Conservation (phyloP, 768 basidiomycete species). For the Sistotremastrum niveocremeum region DNA sequence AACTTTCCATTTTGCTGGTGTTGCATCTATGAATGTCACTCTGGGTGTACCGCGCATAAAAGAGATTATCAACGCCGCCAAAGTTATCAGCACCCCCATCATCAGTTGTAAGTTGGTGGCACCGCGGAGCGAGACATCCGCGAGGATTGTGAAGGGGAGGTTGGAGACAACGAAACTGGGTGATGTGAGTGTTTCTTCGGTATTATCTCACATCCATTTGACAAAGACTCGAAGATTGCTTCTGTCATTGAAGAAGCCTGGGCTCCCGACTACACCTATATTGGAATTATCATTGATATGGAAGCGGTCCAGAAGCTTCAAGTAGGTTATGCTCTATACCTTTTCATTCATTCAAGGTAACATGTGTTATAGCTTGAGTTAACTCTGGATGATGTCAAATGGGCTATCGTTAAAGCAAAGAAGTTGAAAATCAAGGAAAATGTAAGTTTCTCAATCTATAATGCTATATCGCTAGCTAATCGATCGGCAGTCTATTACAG, state of each 20-base stretch:
- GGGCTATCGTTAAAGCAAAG: constrained; percentile 73
- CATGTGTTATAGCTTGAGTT: constrained; percentile 58
- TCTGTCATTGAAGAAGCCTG: constrained; percentile 92
- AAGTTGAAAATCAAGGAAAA: constrained; percentile 91
- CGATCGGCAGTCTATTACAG: constrained; percentile 47
- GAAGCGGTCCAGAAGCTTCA: constrained; percentile 83
- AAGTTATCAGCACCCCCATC: constrained; percentile 91
- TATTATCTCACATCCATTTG: neutral
- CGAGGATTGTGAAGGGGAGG: constrained; percentile 93
- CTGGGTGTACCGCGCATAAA: constrained; percentile 99
- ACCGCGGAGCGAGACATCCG: constrained; percentile 78
- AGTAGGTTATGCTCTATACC: constrained; percentile 24
- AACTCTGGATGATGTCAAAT: constrained; percentile 84
- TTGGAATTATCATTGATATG: constrained; percentile 83
- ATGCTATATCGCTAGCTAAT: neutral
- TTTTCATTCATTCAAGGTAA: neutral
- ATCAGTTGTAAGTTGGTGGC: constrained; percentile 93
- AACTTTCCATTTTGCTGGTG: constrained; percentile 99
- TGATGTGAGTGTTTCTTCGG: constrained; percentile 46
- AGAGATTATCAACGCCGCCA: constrained; percentile 99
- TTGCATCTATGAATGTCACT: constrained; percentile 99
- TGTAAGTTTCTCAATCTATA: constrained; percentile 23
- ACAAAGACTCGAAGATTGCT: constrained; percentile 46
- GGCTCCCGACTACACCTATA: constrained; percentile 85
- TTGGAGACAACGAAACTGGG: constrained; percentile 90